A percentile compares a stretch with the other conserved stretches of the same genome.
Conservation (phyloP, 2,329 filamentous ascomycete genomes). For the Pseudohalonectria lignicola region DNA sequence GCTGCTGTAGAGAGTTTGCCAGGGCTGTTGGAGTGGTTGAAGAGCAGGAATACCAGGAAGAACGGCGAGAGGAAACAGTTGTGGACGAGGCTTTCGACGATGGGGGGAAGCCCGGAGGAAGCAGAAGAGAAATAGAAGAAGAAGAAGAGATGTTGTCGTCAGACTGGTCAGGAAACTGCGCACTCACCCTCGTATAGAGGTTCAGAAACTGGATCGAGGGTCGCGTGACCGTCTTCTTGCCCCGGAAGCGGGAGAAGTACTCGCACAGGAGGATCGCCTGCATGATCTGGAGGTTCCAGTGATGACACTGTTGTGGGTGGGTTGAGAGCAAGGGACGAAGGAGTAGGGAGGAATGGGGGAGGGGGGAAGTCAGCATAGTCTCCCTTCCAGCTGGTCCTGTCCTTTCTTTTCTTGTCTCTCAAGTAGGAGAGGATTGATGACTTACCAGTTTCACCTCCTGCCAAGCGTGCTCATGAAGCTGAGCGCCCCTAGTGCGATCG, state of each 20-base stretch:
- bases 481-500: constrained; percentile 36
- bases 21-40: constrained; percentile 1
- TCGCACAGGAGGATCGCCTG: constrained; percentile 44
- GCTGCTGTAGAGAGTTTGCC: background rate
- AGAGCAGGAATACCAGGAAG: constrained; percentile 4
- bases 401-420: constrained; percentile 1
- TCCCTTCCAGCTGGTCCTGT: constrained; percentile 3
- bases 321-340: no score
- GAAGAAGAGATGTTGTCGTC: constrained; percentile 17
- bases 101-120: constrained; percentile 17
- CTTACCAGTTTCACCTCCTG: constrained; percentile 39
- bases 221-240: constrained; percentile 33
- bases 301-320: constrained; percentile 23
- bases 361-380: background rate
- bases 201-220: constrained; percentile 37
- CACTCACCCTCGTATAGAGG: constrained; percentile 44
- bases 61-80: constrained; percentile 11
- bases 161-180: constrained; percentile 19
- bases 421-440: no score
- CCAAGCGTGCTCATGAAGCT: constrained; percentile 39
- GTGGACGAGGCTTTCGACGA: constrained; percentile 11
- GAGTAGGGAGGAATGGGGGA: no score
- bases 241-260: constrained; percentile 42
- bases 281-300: constrained; percentile 38
- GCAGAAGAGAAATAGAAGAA: no score